These are phyloP conservation scores for Diaporthe sp. DNA, from an alignment of 2,329 filamentous ascomycete genomes.

Conservation along the genomic window DNA sequence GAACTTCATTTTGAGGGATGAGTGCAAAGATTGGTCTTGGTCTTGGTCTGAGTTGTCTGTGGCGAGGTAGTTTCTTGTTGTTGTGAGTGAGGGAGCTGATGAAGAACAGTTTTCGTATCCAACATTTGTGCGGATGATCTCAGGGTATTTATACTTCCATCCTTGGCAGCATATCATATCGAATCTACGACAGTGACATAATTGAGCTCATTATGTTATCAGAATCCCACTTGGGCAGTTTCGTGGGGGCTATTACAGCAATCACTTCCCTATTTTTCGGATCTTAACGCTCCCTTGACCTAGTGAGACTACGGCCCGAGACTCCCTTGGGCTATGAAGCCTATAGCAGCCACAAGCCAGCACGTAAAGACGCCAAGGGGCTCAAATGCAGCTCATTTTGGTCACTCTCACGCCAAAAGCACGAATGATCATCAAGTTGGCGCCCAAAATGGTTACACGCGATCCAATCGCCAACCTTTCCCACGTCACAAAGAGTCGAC, in stretches of 20 bases:
- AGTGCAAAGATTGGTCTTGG: neutral
- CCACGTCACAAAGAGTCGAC: neutral
- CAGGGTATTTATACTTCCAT: constrained; percentile 1
- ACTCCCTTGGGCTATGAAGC: neutral
- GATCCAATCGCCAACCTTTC: neutral
- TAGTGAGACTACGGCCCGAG: neutral
- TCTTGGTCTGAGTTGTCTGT: neutral
- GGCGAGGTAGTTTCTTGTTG: neutral
- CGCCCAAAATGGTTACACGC: neutral
- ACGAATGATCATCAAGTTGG: constrained; percentile 9
- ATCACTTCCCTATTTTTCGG: constrained; percentile 6
- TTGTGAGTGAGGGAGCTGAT: neutral
- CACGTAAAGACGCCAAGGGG: neutral
- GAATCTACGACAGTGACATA: neutral
- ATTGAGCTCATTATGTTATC: constrained; percentile 18
- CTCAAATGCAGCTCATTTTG: neutral
- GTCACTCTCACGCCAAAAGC: neutral
- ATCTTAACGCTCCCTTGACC: constrained; percentile 5
- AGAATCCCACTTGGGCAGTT: neutral
- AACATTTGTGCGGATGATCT: neutral
- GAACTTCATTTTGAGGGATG: constrained; percentile 17
- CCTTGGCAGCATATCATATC: too few species aligned
- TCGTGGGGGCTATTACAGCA: constrained; percentile 8
- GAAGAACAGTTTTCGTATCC: neutral
- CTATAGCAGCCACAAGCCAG: neutral